A percentile compares a stretch with the other conserved stretches of the same genome.
Conservation (phyloP, 164 flowering plant genomes). For the Chimonanthus salicifolius region DNA sequence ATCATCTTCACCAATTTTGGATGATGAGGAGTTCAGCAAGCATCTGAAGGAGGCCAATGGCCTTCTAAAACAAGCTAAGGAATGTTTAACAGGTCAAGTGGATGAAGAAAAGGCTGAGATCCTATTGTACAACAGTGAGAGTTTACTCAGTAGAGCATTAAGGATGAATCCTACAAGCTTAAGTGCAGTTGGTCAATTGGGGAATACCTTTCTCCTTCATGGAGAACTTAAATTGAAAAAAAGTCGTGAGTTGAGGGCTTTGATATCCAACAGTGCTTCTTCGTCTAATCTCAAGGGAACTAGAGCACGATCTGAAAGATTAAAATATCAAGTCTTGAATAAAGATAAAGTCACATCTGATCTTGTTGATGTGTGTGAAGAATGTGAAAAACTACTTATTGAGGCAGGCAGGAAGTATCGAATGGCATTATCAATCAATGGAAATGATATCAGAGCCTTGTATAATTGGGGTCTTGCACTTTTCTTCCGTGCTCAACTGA, state of each 20-base stretch:
- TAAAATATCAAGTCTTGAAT: conserved; percentile 22
- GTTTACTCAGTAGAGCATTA: conserved; percentile 59
- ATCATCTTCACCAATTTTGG: conserved; percentile 37
- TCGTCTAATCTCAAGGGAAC: conserved; percentile 16
- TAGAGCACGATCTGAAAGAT: conserved; percentile 16
- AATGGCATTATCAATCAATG: conserved; percentile 75
- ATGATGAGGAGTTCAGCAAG: conserved; percentile 53
- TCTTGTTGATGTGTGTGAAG: conserved; percentile 77
- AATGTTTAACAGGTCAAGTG: conserved; percentile 30
- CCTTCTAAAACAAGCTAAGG: conserved; percentile 65
- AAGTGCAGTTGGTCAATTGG: conserved; percentile 85
- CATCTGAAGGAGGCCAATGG: conserved; percentile 53
- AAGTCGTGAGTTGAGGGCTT: conserved; percentile 64
- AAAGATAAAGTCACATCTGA: conserved; percentile 46
- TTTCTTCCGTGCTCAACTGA: conserved; percentile 79
- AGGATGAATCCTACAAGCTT: conserved; percentile 79
- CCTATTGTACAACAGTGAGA: conserved; percentile 45
- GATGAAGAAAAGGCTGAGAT: conserved; percentile 52
- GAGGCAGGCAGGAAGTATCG: conserved; percentile 85
- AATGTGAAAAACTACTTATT: conserved; percentile 88
- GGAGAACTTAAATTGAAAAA: conserved; percentile 75
- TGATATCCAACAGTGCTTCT: conserved; percentile 36
- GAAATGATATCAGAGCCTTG: conserved; percentile 69
- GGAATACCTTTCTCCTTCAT: conserved; percentile 84
- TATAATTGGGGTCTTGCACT: conserved; percentile 99